A percentile compares a stretch with the other conserved stretches of the same genome.
These are phyloP conservation scores for Oenanthe javanica DNA, from an alignment of 140 eudicot genomes.

Conservation along the genomic window DNA sequence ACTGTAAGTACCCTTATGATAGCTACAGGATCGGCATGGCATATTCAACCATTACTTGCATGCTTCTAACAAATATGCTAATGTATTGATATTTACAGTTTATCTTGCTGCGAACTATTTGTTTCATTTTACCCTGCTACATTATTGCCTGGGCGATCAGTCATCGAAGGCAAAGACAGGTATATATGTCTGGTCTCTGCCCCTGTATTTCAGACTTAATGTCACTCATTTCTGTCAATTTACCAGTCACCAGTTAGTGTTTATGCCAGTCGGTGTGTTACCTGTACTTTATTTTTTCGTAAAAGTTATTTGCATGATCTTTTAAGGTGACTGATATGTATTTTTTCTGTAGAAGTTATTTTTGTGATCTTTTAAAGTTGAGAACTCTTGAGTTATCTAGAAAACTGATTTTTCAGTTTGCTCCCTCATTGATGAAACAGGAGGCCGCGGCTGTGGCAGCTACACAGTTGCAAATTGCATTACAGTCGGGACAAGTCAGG, in stretches of 20 bases:
- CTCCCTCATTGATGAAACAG: slow-evolving; percentile 26
- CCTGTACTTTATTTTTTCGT: neutral
- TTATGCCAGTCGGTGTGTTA: neutral
- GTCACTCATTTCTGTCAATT: neutral
- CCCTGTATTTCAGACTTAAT: neutral
- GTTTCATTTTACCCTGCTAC: slow-evolving; percentile 92
- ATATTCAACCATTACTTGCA: neutral
- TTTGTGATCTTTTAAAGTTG: neutral
- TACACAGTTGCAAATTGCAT: slow-evolving; percentile 65
- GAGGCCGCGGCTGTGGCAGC: slow-evolving; percentile 95
- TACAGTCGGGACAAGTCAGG: slow-evolving; percentile 70
- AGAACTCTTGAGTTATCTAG: neutral
- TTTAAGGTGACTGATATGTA: neutral
- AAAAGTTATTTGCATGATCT: neutral
- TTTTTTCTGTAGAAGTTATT: neutral
- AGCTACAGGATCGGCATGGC: neutral
- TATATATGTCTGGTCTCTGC: slow-evolving; percentile 11
- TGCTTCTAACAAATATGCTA: neutral
- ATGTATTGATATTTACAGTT: slow-evolving; percentile 37
- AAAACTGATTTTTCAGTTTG: neutral
- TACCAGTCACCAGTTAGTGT: neutral
- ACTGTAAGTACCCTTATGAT: slow-evolving; percentile 40
- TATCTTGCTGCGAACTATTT: slow-evolving; percentile 79
- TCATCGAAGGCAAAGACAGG: slow-evolving; percentile 97
- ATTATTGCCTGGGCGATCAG: slow-evolving; percentile 93